Evolutionary conservation across 352 stramenopile genomes (phyloP), one percentile per base, ranked within the genome.

Genomic region (Globisporangium nunn): DNA sequence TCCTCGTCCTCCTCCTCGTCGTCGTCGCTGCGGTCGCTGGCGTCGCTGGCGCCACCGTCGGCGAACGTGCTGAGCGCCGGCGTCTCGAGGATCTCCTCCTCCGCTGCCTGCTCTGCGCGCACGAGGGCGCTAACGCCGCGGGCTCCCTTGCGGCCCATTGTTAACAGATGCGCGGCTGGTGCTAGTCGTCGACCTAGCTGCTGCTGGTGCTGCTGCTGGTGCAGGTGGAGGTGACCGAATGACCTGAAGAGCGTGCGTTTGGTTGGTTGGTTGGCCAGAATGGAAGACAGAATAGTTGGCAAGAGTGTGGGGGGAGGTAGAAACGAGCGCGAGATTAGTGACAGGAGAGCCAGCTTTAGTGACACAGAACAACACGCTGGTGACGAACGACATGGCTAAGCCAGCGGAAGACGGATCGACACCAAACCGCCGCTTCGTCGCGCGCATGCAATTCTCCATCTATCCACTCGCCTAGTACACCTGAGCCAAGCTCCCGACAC

Each of bases 11-110:
- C 78, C 8, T 80, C 78, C 35, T 76, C 65, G 5, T 87, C 70
- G 47, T 75, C 63, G 3, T 86, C 69, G 30, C 64, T 64, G 39
- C 65, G 65, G 44, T 57, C 60, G 40, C 66, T 64, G 17, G 48
- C 61, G 54, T 51, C 40, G 15, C 50, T 45, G 15, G 56, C 58
- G n/a, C 47, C 62, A 15, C 30, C 58, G 3, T 53, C 52, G 0
- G 50, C 67, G 6, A 82, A 69, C 47, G 71, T 75, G 44, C 77
- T 88, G 28, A 93, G 68, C 15, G 79, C 81, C 14, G 83, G 83
- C 63, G 83, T 91, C 71, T 91, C 79, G 18, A 93, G 75, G 54
- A 93, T 91, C 59, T 93, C 83, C 54, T 88, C 75, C 59, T 93
- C 83, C 0, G 79, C 78, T 1, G 81, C 81, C 50, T 88, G 71